These are phyloP conservation scores for Rosa rugosa DNA, from an alignment of 306 rosid genomes.

Conservation along the genomic window DNA sequence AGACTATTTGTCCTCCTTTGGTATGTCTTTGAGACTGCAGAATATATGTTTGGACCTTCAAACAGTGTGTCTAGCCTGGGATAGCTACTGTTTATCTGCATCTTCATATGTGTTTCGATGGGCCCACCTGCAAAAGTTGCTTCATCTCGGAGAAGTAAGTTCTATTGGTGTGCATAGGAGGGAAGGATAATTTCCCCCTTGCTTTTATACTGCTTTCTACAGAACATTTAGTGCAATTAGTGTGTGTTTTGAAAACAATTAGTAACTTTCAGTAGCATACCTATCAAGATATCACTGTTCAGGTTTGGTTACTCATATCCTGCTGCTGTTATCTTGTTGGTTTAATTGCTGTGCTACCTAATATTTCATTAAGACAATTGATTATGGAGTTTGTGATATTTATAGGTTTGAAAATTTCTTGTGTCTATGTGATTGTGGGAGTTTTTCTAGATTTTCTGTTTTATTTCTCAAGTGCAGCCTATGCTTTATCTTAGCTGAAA, in stretches of 20 bases:
- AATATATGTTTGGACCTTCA: conserved; percentile 6
- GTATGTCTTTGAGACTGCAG: conserved; percentile 18
- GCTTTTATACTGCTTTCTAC: conserved; percentile 23
- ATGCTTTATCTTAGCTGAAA: conserved; percentile 2
- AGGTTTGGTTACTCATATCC: conserved; percentile 22
- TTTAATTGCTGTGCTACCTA: conserved; percentile 14
- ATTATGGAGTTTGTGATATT: conserved; percentile 28
- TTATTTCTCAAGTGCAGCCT: not conserved
- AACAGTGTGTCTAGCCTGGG: conserved; percentile 9
- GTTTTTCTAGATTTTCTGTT: not conserved
- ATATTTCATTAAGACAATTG: conserved; percentile 28
- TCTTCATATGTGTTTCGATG: conserved; percentile 14
- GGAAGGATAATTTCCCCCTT: conserved; percentile 19
- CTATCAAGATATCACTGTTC: conserved; percentile 26
- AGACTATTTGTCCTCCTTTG: not conserved
- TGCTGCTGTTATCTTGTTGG: conserved; percentile 29
- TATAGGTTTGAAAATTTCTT: conserved; percentile 13
- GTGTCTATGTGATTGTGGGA: conserved; percentile 14
- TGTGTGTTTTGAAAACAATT: conserved; percentile 35
- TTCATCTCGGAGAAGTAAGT: conserved; percentile 42
- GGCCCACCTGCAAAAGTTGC: conserved; percentile 19
- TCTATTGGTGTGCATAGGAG: conserved; percentile 22
- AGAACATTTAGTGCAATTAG: conserved; percentile 20
- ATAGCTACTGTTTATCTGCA: conserved; percentile 12
- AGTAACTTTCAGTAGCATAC: conserved; percentile 21